Evolutionary conservation across 495 filamentous ascomycete species (phyloP), one percentile per base, ranked within the genome.

Genomic region (Platismatia glauca): DNA sequence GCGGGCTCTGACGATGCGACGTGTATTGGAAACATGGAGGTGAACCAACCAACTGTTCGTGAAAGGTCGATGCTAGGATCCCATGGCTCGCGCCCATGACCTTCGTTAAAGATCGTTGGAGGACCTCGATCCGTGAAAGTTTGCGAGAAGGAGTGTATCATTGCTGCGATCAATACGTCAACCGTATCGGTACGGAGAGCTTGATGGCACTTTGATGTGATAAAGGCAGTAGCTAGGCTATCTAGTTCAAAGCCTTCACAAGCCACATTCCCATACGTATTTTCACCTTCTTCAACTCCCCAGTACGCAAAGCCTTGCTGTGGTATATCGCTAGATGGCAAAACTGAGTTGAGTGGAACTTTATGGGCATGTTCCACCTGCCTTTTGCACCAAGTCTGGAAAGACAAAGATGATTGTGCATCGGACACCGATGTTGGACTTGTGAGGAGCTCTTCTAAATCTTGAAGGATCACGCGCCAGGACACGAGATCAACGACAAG

Each of bases 401-500:
- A 89, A 0, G 86, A 81, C 60, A 88, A 76, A 12, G 76, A 79
- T 7, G 59, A 62, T 43, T 70, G 68, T 1, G 77, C 75, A 7
- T 69, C 68, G 22, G 67, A 48, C 1, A 64, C 53, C 60, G 70
- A 70, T 12, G 69, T 64, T 0, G 80, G 77, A 48, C 78, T 76
- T n/a, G 77, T 64, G 6, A 90, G 69, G 2, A 87, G 62, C 22
- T 86, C 81, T 64, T 88, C 86, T 44, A 89, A 62, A 58, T 90
- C 87, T 57, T 86, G 77, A 18, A 87, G 74, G 11, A 90, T 82
- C 24, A 88, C 77, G 24, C 81, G 76, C 86, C 86, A 89, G 0
- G 87, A 89, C 12, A 86, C 82, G 35, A 88, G 80, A 63, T 90
- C 87, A 35, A 89, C 78, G 5, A 86, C 84, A 1, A 89, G 71